phyloP scores from a whole-genome alignment of 164 flowering plant genomes.

The Pachysandra terminalis region DNA sequence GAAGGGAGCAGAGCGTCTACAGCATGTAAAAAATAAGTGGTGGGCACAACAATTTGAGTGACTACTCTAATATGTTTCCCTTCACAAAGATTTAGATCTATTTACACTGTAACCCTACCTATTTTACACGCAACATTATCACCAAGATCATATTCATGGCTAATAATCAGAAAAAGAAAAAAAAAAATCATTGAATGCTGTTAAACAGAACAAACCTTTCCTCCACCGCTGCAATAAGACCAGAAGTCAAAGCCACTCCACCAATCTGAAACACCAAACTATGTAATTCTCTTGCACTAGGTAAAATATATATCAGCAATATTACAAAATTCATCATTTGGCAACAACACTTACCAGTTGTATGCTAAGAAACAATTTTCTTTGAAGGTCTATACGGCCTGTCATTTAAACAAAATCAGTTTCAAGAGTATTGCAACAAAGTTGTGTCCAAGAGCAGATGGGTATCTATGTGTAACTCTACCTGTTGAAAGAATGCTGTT shows the following conservation, averaged over 20 bases:
- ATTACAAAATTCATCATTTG: not conserved
- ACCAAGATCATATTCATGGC: not conserved
- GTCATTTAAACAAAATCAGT: conserved; percentile 21
- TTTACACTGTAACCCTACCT: not conserved
- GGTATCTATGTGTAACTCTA: conserved; percentile 13
- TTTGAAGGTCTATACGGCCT: conserved; percentile 96
- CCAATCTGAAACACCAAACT: conserved; percentile 62
- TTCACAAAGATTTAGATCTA: not conserved
- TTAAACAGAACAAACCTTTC: conserved; percentile 59
- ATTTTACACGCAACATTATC: not conserved
- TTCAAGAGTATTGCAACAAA: not conserved
- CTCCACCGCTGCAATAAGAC: conserved; percentile 87
- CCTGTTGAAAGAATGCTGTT: conserved; percentile 93
- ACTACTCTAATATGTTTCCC: not conserved
- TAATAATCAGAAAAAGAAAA: not conserved
- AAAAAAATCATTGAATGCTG: no score
- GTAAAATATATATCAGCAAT: not conserved
- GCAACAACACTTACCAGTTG: conserved; percentile 63
- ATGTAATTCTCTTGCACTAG: conserved; percentile 10
- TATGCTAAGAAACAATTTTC: conserved; percentile 93
- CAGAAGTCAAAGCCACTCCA: conserved; percentile 83
- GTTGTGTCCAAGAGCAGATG: conserved; percentile 10
- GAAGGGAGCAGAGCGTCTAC: not conserved
- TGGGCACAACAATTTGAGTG: not conserved
- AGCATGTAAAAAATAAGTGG: not conserved